Percentiles rank a stretch among this genome's conserved stretches.
Conservation (phyloP, 1,139 yeast species). For the Geotrichum siamense region DNA sequence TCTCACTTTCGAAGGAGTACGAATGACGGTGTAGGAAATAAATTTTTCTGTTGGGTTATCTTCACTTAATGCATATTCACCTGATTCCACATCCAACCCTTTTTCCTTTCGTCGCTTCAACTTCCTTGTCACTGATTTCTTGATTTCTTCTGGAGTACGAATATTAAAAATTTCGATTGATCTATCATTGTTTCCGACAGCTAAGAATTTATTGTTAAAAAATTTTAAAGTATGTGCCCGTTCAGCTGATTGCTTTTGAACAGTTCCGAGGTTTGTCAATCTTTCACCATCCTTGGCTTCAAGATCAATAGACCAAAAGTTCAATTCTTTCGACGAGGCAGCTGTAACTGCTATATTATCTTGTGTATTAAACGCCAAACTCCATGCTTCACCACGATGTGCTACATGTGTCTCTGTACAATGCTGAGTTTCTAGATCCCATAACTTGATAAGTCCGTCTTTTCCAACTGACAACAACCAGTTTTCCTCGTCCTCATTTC, state of each 20-base stretch:
- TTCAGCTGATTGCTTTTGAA: slow-evolving; percentile 73
- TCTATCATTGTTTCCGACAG: slow-evolving; percentile 70
- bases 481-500: slow-evolving; percentile 36
- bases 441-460: slow-evolving; percentile 83
- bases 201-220: slow-evolving; percentile 40
- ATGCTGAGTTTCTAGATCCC: slow-evolving; percentile 88
- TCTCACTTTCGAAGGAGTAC: slow-evolving; percentile 32
- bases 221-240: slow-evolving; percentile 62
- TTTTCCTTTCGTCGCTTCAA: slow-evolving; percentile 72
- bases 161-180: slow-evolving; percentile 76
- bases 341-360: slow-evolving; percentile 47
- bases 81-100: slow-evolving; percentile 54
- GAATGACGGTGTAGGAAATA: slow-evolving; percentile 30
- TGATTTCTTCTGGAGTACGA: slow-evolving; percentile 69
- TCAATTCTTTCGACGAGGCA: slow-evolving; percentile 75
- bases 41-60: slow-evolving; percentile 29
- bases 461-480: slow-evolving; percentile 73
- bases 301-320: slow-evolving; percentile 69
- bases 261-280: slow-evolving; percentile 53
- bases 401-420: slow-evolving; percentile 94
- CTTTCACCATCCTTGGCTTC: slow-evolving; percentile 46
- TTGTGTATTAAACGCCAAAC: slow-evolving; percentile 41
- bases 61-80: slow-evolving; percentile 42
- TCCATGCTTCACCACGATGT: slow-evolving; percentile 91
- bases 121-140: slow-evolving; percentile 71